A percentile compares a stretch with the other conserved stretches of the same genome.
Evolutionary conservation across 2,329 filamentous ascomycete species (phyloP).

Genomic region (Fusarium sp.): DNA sequence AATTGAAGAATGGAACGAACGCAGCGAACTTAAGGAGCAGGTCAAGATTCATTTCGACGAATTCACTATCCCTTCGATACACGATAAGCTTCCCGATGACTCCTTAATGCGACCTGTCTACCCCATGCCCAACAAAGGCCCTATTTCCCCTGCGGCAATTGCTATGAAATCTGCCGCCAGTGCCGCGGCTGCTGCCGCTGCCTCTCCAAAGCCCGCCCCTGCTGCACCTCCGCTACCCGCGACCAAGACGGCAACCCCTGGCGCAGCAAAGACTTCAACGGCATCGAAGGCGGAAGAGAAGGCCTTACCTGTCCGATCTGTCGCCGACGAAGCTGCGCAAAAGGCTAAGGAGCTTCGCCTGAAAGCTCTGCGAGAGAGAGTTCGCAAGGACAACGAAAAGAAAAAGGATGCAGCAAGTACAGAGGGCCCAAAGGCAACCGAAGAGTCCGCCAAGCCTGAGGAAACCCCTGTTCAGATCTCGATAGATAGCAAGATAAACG

Average conservation of each 20-base stretch:
- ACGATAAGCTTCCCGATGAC: constrained; percentile 60
- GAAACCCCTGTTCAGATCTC: constrained; percentile 19
- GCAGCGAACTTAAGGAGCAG: constrained; percentile 91
- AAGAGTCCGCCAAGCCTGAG: constrained; percentile 18
- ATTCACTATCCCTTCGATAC: constrained; percentile 66
- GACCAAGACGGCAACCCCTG: constrained; percentile 30
- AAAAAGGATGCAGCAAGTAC: constrained; percentile 5
- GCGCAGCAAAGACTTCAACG: constrained; percentile 30
- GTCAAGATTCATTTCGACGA: constrained; percentile 76
- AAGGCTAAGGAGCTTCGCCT: constrained; percentile 71
- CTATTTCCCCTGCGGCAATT: not conserved
- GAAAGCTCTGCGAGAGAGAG: constrained; percentile 65
- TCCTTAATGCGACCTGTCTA: constrained; percentile 44
- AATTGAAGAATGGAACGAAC: constrained; percentile 99
- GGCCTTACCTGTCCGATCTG: constrained; percentile 60
- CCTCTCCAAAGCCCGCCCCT: constrained; percentile 42
- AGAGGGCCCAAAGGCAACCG: not conserved
- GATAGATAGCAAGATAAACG: constrained; percentile 34
- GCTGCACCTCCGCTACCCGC: constrained; percentile 41
- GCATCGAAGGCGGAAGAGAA: constrained; percentile 44
- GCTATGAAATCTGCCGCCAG: constrained; percentile 33
- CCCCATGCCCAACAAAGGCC: constrained; percentile 13
- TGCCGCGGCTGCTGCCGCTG: constrained; percentile 28
- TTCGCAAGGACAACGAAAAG: constrained; percentile 54
- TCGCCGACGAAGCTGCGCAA: constrained; percentile 73